A percentile compares a stretch with the other conserved stretches of the same genome.
phyloP scores from a whole-genome alignment of 345 rosid species.

The Salix koriyanagi region DNA sequence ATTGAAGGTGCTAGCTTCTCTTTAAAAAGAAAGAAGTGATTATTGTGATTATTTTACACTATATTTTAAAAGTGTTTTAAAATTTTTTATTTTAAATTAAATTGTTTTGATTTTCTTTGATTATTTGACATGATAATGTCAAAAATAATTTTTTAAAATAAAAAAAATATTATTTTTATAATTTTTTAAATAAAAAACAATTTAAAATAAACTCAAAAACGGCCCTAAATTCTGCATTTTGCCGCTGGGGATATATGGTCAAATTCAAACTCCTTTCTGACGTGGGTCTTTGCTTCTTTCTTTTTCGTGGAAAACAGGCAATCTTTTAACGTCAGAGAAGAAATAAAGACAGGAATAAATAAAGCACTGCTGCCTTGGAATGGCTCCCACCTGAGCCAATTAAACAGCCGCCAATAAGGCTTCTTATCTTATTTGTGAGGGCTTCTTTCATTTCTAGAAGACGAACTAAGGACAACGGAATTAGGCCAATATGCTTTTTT shows the following conservation, averaged over 20 bases:
- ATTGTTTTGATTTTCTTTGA: too few species aligned
- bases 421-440: too few species aligned
- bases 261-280: background rate
- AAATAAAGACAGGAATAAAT: background rate
- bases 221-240: background rate
- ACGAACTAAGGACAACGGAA: background rate
- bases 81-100: too few species aligned
- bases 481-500: too few species aligned
- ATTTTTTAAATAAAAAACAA: too few species aligned
- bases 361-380: background rate
- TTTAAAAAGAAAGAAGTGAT: background rate
- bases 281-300: background rate
- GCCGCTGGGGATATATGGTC: background rate
- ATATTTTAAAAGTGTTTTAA: too few species aligned
- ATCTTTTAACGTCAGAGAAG: background rate
- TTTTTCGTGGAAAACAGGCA: background rate
- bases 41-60: too few species aligned
- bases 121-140: too few species aligned
- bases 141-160: too few species aligned
- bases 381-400: background rate
- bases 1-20: too few species aligned
- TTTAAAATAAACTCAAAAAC: too few species aligned
- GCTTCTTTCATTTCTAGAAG: background rate
- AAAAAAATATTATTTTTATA: too few species aligned
- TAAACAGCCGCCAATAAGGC: background rate